Evolutionary conservation across 768 basidiomycete species (phyloP).

Genomic region (Pisolithus microcarpus): DNA sequence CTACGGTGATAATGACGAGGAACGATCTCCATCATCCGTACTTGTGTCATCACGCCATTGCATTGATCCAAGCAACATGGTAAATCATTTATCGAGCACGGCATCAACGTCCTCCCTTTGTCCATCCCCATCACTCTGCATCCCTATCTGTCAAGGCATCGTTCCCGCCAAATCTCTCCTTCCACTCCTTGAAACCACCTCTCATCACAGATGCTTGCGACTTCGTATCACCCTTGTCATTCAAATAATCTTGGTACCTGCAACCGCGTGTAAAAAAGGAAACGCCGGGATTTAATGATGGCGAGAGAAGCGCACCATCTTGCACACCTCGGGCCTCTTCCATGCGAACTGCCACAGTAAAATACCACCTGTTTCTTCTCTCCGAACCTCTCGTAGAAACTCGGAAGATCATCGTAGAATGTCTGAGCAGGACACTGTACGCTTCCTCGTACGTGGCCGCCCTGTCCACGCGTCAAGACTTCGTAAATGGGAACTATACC

Average conservation of each 20-base stretch:
- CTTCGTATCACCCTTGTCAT: constrained; percentile 21
- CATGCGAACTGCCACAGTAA: constrained; percentile 46
- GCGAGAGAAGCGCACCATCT: constrained; percentile 37
- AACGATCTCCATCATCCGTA: no score
- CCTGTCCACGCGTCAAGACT: constrained; percentile 26
- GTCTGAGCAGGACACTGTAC: constrained; percentile 43
- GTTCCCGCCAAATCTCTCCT: constrained; percentile 21
- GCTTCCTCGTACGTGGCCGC: constrained; percentile 48
- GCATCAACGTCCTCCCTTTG: no score
- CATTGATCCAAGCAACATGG: no score
- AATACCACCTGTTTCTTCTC: constrained; percentile 41
- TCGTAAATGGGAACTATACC: background rate
- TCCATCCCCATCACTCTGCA: background rate
- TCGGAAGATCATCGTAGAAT: constrained; percentile 39
- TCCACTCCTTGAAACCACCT: constrained; percentile 41
- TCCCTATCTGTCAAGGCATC: constrained; percentile 19
- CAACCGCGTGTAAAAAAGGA: background rate
- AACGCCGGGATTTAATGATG: background rate
- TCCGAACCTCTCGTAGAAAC: constrained; percentile 36
- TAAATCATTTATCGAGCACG: no score
- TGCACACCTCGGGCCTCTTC: constrained; percentile 48
- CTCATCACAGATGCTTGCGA: constrained; percentile 37
- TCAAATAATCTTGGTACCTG: constrained; percentile 47
- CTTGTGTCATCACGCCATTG: no score
- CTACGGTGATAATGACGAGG: no score